phyloP scores from a whole-genome alignment of 2,329 filamentous ascomycete species.

The Cryoendolithus antarcticus region DNA sequence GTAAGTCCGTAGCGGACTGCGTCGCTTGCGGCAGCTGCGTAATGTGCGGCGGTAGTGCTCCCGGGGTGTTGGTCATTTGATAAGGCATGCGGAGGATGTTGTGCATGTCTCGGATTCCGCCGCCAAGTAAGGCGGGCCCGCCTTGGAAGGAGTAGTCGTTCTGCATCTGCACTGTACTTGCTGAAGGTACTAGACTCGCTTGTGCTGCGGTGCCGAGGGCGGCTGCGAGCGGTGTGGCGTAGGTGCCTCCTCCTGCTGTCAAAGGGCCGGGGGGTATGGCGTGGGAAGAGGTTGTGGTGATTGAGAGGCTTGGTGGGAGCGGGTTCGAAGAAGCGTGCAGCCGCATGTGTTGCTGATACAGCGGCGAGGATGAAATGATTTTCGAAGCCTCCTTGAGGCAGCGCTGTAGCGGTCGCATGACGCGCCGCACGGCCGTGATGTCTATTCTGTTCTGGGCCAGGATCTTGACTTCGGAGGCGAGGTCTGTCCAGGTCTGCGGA shows the following conservation, averaged over 20 bases:
- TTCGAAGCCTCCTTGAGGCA: constrained; percentile 69
- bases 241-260: constrained; percentile 36
- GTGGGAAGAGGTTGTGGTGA: constrained; percentile 14
- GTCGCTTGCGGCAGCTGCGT: too few species aligned
- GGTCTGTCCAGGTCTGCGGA: constrained; percentile 50
- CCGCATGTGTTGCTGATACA: constrained; percentile 42
- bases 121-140: neutral
- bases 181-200: constrained; percentile 51
- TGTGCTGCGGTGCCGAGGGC: constrained; percentile 82
- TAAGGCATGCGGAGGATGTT: too few species aligned
- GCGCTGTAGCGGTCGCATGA: constrained; percentile 70
- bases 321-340: constrained; percentile 10
- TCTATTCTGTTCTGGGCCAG: constrained; percentile 20
- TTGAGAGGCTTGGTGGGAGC: constrained; percentile 20
- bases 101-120: constrained; percentile 4
- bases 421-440: constrained; percentile 55
- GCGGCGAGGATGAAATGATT: constrained; percentile 55
- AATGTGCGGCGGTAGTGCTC: too few species aligned
- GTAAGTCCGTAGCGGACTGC: too few species aligned
- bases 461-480: constrained; percentile 49
- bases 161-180: constrained; percentile 9
- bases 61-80: too few species aligned
- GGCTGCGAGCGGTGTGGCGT: constrained; percentile 80
- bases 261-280: constrained; percentile 6
- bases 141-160: constrained; percentile 10